phyloP scores from a whole-genome alignment of 2,329 filamentous ascomycete species.

The Fonsecaea nubica region DNA sequence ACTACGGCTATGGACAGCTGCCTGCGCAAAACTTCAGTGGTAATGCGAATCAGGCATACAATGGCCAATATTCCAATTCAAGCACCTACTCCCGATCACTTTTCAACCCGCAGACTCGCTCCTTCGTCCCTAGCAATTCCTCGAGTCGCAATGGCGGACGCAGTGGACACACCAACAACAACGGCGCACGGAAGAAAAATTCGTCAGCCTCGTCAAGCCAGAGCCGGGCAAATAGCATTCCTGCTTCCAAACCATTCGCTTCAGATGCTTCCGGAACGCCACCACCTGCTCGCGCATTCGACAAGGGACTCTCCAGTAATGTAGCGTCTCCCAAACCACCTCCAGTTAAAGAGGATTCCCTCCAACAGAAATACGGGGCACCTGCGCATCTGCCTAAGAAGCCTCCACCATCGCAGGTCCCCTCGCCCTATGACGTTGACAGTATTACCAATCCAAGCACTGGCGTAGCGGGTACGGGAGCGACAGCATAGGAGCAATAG shows the following conservation, averaged over 20 bases:
- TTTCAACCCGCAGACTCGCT: constrained; percentile 93
- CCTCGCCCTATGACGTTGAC: constrained; percentile 51
- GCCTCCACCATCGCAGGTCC: constrained; percentile 53
- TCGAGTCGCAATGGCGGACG: constrained; percentile 46
- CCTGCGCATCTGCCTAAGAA: constrained; percentile 58
- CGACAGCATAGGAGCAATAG: neutral
- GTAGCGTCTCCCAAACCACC: constrained; percentile 19
- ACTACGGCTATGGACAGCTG: constrained; percentile 81
- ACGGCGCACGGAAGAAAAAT: constrained; percentile 31
- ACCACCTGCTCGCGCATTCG: constrained; percentile 25
- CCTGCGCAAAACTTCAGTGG: constrained; percentile 73
- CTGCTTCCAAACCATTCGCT: constrained; percentile 21
- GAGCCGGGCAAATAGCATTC: constrained; percentile 42
- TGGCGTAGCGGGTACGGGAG: neutral
- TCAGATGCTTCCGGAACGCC: constrained; percentile 19
- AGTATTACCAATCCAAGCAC: constrained; percentile 28
- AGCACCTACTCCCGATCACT: constrained; percentile 83
- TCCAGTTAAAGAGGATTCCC: constrained; percentile 35
- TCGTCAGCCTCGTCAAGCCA: constrained; percentile 41
- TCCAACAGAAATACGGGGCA: constrained; percentile 56
- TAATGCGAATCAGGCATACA: constrained; percentile 27
- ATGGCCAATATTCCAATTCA: constrained; percentile 75
- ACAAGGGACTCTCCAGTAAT: constrained; percentile 24
- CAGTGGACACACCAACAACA: constrained; percentile 21
- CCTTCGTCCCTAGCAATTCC: constrained; percentile 75